A percentile compares a stretch with the other conserved stretches of the same genome.
phyloP scores from a whole-genome alignment of 179 eudicot species.

The Vitellaria paradoxa region DNA sequence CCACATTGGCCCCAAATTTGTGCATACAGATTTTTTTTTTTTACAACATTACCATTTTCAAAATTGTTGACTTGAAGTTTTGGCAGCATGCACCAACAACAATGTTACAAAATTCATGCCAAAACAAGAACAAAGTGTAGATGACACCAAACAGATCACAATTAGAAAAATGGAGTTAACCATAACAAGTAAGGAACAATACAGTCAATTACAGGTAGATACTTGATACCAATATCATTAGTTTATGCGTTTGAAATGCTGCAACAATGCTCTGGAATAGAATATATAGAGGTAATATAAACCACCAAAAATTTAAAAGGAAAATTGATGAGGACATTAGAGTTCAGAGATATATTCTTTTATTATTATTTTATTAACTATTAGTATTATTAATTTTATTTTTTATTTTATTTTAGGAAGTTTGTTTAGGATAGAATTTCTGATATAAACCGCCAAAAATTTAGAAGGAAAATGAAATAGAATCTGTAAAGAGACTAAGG shows the following conservation, averaged over 20 bases:
- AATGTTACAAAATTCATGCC: background rate
- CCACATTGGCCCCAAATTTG: background rate
- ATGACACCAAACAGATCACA: constrained; percentile 4
- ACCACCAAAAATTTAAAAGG: background rate
- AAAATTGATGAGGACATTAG: no score
- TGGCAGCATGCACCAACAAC: background rate
- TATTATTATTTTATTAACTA: no score
- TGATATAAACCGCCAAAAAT: background rate
- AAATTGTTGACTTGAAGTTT: background rate
- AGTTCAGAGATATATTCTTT: no score
- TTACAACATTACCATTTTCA: no score
- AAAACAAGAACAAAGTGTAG: background rate
- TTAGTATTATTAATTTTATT: no score
- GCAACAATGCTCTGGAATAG: background rate
- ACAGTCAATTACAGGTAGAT: background rate
- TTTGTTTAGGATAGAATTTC: no score
- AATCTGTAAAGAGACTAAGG: background rate
- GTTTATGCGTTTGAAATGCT: background rate
- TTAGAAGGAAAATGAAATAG: no score
- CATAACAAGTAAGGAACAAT: background rate
- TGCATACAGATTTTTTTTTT: background rate
- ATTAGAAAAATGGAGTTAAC: background rate
- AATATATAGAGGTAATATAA: background rate
- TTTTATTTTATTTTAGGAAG: no score
- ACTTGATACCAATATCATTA: background rate